Evolutionary conservation across 148 eudicot species (phyloP).

Genomic region (Amaranthus hypochondriacus): DNA sequence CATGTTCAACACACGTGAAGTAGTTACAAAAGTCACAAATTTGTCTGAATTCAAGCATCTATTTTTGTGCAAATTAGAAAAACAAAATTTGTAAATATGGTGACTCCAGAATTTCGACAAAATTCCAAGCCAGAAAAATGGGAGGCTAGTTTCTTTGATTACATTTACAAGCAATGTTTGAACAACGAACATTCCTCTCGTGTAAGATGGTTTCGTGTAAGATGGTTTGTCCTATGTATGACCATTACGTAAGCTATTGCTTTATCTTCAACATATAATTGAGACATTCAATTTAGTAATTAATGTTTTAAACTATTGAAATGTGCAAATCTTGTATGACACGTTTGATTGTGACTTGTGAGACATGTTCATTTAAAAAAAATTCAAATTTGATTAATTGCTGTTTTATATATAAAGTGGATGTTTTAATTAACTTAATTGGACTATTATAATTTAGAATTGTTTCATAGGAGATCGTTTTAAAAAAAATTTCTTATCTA

Average conservation of each 20-base stretch:
- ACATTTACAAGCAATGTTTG: background rate
- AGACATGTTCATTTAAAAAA: no score
- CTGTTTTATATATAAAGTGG: no score
- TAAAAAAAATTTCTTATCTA: no score
- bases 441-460: no score
- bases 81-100: no score
- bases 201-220: background rate
- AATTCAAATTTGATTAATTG: no score
- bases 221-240: background rate
- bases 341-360: no score
- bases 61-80: background rate
- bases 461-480: no score
- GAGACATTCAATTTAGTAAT: background rate
- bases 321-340: no score
- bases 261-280: background rate
- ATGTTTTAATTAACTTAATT: no score
- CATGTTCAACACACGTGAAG: slow-evolving; percentile 4
- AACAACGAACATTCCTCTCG: slow-evolving; percentile 3
- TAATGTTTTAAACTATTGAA: no score
- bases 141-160: background rate
- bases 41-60: background rate
- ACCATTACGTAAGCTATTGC: background rate
- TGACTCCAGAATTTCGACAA: background rate
- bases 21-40: background rate
- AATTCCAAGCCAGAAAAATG: background rate